Evolutionary conservation across 148 eudicot species (phyloP), one percentile per base, ranked within the genome.

Genomic region (Persicaria tinctoria): DNA sequence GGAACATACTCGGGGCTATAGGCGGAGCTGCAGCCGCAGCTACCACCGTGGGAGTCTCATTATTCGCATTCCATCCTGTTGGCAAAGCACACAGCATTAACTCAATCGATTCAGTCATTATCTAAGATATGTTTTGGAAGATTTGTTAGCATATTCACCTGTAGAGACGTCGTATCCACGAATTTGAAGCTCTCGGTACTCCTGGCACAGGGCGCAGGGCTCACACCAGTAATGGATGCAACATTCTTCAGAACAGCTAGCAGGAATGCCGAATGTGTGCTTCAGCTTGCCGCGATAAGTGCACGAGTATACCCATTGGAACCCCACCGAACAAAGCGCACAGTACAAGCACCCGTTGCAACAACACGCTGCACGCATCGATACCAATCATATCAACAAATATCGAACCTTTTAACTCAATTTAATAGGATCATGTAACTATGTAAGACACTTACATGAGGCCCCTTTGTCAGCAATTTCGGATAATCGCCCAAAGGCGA

Each of bases 171-270:
- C 23, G 17, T 56, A 17, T 4, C 87, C 87, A 62, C 81, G 84
- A 62, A 66, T 76, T 77, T 81, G 75, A 11, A 84, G 83, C 76
- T 82, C 84, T 23, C 87, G 87, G 46, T 81, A 79, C 74, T 84
- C 84, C 23, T 84, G 87, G 70, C 85, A 79, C 50, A 82, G 77
- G 48, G 85, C 83, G 44, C 87, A 84, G 45, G 79, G 0, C 57
- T 51, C 83, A 23, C 87, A 84, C 75, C 78, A 83, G 5, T 53
- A 78, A 72, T 83, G 86, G 5, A 73, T 70, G 54, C 87, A 76
- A 47, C 81, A 83, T 73, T 87, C 88, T 4, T 46, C 74, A 18
- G 62, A 80, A 10, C 17, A 7, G n/a, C 41, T 54, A 12, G 78
- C 83, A 6, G 76, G 62, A 72, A 87, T 83, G 18, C 75, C 82